Evolutionary conservation across 2,329 filamentous ascomycete genomes (phyloP).

Genomic region (Claviceps cyperi): DNA sequence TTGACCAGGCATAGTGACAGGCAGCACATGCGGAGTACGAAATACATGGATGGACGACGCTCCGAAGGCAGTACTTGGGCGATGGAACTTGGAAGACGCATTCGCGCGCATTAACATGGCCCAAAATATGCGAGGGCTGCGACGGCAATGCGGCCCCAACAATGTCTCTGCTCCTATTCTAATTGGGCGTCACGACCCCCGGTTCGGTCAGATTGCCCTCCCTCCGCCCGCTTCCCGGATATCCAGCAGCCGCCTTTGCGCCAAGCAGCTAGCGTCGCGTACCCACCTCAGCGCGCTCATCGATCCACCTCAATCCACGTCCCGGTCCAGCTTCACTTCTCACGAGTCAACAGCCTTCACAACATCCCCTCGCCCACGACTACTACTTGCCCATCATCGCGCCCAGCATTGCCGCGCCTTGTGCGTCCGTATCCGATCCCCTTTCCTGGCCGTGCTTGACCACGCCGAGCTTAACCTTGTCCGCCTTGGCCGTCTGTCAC

Average conservation of each 20-base stretch:
- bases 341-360: too few species aligned
- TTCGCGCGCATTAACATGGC: neutral
- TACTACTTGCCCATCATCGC: neutral
- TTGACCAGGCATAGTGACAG: neutral
- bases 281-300: neutral
- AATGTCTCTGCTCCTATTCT: neutral
- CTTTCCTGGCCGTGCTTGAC: neutral
- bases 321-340: too few species aligned
- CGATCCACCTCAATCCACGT: neutral
- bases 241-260: slow-evolving; percentile 3
- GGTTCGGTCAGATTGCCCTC: slow-evolving; percentile 2
- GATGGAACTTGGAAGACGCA: neutral
- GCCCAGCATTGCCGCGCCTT: slow-evolving; percentile 1
- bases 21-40: neutral
- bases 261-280: slow-evolving; percentile 3
- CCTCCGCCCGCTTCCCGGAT: slow-evolving; percentile 4
- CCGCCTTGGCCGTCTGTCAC: neutral
- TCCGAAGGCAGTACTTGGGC: neutral
- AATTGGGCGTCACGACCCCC: slow-evolving; percentile 2
- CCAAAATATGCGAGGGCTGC: neutral
- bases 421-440: neutral
- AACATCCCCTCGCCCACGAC: too few species aligned
- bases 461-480: slow-evolving; percentile 1
- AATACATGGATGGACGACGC: neutral
- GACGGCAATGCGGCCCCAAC: neutral